phyloP scores from a whole-genome alignment of 2,329 filamentous ascomycete genomes.

The Aspergillus pseudoglaucus region DNA sequence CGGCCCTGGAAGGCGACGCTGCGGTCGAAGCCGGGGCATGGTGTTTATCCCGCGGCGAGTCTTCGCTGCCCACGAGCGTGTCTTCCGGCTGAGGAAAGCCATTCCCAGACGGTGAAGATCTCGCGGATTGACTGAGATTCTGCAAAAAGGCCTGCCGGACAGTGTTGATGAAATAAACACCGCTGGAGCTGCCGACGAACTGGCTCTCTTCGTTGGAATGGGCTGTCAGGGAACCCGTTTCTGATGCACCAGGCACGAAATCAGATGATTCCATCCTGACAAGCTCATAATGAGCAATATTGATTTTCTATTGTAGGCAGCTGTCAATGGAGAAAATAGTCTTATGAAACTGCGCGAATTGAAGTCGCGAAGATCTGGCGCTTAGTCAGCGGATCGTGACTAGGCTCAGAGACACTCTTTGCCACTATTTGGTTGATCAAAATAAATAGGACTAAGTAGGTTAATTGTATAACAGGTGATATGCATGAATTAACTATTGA shows the following conservation, averaged over 20 bases:
- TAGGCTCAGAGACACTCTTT: too few relatives aligned
- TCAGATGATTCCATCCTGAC: constrained; percentile 23
- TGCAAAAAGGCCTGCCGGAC: constrained; percentile 47
- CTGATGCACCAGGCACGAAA: constrained; percentile 22
- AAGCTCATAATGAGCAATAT: constrained; percentile 9
- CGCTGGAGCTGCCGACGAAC: constrained; percentile 48
- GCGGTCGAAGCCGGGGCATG: constrained; percentile 7
- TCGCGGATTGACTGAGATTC: constrained; percentile 18
- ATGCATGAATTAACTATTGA: neutral
- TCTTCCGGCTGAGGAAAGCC: constrained; percentile 26
- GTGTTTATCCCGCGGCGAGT: constrained; percentile 14
- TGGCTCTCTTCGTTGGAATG: constrained; percentile 42
- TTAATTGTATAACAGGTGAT: neutral
- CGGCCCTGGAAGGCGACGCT: constrained; percentile 3
- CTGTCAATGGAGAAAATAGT: neutral
- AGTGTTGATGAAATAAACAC: constrained; percentile 50
- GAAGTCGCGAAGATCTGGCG: neutral
- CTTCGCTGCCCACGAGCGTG: constrained; percentile 22
- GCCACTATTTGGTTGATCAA: too few relatives aligned
- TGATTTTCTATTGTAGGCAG: neutral
- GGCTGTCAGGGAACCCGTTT: constrained; percentile 39
- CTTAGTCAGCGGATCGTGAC: neutral
- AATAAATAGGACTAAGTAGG: too few relatives aligned
- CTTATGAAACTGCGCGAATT: too few relatives aligned
- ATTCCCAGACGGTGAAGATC: constrained; percentile 3